Base-by-base conservation (phyloP, 1,284 basidiomycete species). In the Inonotus obliquus region DNA sequence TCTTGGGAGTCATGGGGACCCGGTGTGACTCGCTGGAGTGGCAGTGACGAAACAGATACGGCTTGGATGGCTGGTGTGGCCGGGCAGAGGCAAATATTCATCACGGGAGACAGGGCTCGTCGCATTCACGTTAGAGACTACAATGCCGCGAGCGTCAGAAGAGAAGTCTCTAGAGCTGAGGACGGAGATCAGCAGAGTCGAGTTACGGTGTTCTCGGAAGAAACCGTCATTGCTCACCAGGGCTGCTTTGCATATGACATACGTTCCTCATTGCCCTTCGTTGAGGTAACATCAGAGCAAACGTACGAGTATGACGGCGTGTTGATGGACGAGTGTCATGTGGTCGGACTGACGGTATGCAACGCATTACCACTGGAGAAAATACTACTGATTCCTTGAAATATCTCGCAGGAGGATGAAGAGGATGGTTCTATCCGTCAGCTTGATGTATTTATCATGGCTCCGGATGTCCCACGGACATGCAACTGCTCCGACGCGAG, bases 51-150 rank as follows among this genome's bases (percentile, higher is more conserved):
- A 17, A 66, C 73, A 27, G 70, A 76, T 17, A 75, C 72, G 32
- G 71, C 76, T n/a, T 82, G 79, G 79, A 80, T 82, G 57, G 81
- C 80, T 52, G 80, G 76, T 4, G 77, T 79, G 2, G 71, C 73
- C 27, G 81, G 81, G 2, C 77, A 80, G 68, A 73, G 81, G 17
- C 75, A 75, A 49, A 77, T 76, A 38, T 63, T 73, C 38, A 69
- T 63, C 57, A 65, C 61, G 2, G 66, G 65, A 17, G 65, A 57
- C 21, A 57, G 57, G 23, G 52, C 57, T 19, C 58, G 62, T 32
- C 32, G 49, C 13, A 67, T 78, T 51, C 68, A 71, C 5, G 68
- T 79, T 37, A 67, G 76, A 37, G 79, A 80, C 66, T 82, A 81
- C 66, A 78, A 78, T 27, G 13, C 51, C 1, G 41, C 29, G 21